Evolutionary conservation across 495 filamentous ascomycete genomes (phyloP), one percentile per base, ranked within the genome.

Genomic region (Trichoderma asperelloides): DNA sequence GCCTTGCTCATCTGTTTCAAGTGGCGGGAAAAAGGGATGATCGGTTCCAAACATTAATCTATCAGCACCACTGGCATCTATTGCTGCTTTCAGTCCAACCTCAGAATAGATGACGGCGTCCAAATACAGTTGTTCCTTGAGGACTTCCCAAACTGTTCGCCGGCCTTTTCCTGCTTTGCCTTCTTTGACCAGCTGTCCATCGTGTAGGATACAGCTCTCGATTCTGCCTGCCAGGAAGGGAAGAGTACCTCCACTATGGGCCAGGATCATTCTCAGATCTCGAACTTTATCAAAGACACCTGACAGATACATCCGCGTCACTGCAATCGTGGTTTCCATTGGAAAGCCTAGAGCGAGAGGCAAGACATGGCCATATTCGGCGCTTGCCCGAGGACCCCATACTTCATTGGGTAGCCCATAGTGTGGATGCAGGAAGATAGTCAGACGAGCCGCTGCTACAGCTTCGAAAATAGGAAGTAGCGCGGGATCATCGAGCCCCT

Each of bases 1-100:
- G 51, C 81, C 81, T 65, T 85, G 84, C 73, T 81, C 78, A 49
- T 83, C 81, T 37, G 70, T 81, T 30, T 80, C 80, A 16, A 96
- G 70, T 1, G 93, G 93, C 40, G 94, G 94, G 77, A 97, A 98
- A 78, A 98, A 98, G 0, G 94, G 94, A 78, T 97, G 91, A 75
- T 97, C 94, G 2, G 92, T 96, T 23, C 91, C 93, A 80, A 97
- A 94, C 72, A 94, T 81, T 37, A 94, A 71, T 69, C 91, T 81
- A 70, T 91, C 89, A 11, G 78, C 77, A 0, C 88, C 88, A 16
- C 82, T 82, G 0, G 84, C 82, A 16, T 84, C 82, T 4, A 91
- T 80, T 0, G 92, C 92, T 3, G 92, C 89, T 71, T 88, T 87
- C 41, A 96, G 71, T 0, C 90, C 91, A 16, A 90, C 87, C 33